Percentiles rank a stretch among this genome's conserved stretches.
These are phyloP conservation scores for Verticillium tricorpus DNA, from an alignment of 2,329 filamentous ascomycete genomes.

Conservation along the genomic window DNA sequence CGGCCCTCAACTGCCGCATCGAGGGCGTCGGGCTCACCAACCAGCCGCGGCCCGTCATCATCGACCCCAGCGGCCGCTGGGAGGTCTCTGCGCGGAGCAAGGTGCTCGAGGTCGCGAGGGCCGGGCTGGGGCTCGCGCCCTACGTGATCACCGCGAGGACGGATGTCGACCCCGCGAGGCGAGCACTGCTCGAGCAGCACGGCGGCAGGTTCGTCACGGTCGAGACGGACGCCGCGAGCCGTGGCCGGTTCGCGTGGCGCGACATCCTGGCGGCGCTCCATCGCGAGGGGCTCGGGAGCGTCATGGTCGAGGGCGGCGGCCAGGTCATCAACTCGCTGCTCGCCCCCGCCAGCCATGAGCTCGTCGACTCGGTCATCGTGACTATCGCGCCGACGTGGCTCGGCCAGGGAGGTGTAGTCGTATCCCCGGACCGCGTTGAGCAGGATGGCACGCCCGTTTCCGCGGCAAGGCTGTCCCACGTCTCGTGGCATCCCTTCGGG, in stretches of 20 bases:
- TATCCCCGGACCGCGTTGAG: slow-evolving; percentile 62
- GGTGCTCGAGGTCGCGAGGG: slow-evolving; percentile 59
- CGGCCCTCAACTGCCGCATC: slow-evolving; percentile 77
- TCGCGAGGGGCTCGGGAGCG: slow-evolving; percentile 60
- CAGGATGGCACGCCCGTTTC: slow-evolving; percentile 48
- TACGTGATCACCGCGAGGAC: slow-evolving; percentile 59
- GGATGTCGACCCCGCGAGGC: slow-evolving; percentile 34
- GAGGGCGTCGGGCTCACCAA: slow-evolving; percentile 44
- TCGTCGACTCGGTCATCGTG: slow-evolving; percentile 76
- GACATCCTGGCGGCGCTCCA: slow-evolving; percentile 56
- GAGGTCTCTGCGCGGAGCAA: slow-evolving; percentile 54
- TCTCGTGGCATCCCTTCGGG: slow-evolving; percentile 73
- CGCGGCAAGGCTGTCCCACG: slow-evolving; percentile 60
- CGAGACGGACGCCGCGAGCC: slow-evolving; percentile 1
- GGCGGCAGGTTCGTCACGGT: slow-evolving; percentile 51
- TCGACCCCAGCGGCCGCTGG: slow-evolving; percentile 80
- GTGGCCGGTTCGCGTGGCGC: slow-evolving; percentile 53
- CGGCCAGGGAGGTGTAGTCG: slow-evolving; percentile 75
- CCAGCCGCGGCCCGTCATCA: slow-evolving; percentile 76
- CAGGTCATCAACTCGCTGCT: slow-evolving; percentile 78
- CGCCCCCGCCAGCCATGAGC: slow-evolving; percentile 49
- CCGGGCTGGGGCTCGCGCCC: slow-evolving; percentile 66
- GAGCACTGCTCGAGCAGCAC: slow-evolving; percentile 35
- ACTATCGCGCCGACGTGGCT: slow-evolving; percentile 89
- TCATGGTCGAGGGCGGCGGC: slow-evolving; percentile 92